Base-by-base conservation (phyloP, 164 flowering plant genomes). In the Liriodendron chinense region DNA sequence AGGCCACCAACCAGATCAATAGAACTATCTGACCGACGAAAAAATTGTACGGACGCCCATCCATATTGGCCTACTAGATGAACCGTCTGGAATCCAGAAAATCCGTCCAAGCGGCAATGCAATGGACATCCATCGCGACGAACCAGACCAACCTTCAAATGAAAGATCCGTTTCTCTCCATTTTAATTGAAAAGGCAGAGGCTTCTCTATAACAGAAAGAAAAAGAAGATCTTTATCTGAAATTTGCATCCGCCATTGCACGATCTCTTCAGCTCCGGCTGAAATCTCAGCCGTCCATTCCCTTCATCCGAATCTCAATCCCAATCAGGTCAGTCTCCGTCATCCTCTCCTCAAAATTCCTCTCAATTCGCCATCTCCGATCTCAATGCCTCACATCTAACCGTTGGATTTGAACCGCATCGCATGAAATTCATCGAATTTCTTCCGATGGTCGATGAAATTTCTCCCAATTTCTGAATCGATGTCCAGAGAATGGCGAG, bases 401-500 rank as follows among this genome's bases (percentile, higher is more conserved):
- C 25, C 22, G 67, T 64, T 22, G 67, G 24, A 64, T 64, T 64
- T 64, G 6, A 22, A 18, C 12, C 13, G 22, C 10, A 22, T 23
- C 26, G 67, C 24, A 22, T 24, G 24, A 22, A 13, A 64, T 57
- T 64, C 26, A 34, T 34, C 0, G 25, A 64, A 23, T 24, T 26
- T 2, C 26, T 64, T 21, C 67, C 24, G 14, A 64, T 24, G 67
- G 12, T 13, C 22, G 26, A 24, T 22, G 12, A 8, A 3, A 12
- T 23, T 9, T 9, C 10, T 64, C 4, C 24, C 5, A 14, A 24
- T 64, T 24, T 64, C 24, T 64, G 13, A 64, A 26, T 9, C 13
- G 47, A 34, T 10, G 47, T 20, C 9, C 3, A n/a, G 73, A 48
- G 8, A 78, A 96, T 96, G 99, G 92, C 95, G 25, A 92, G 63